A percentile compares a stretch with the other conserved stretches of the same genome.
Evolutionary conservation across 129 eudicot genomes (phyloP).

Genomic region (Scalesia atractyloides): DNA sequence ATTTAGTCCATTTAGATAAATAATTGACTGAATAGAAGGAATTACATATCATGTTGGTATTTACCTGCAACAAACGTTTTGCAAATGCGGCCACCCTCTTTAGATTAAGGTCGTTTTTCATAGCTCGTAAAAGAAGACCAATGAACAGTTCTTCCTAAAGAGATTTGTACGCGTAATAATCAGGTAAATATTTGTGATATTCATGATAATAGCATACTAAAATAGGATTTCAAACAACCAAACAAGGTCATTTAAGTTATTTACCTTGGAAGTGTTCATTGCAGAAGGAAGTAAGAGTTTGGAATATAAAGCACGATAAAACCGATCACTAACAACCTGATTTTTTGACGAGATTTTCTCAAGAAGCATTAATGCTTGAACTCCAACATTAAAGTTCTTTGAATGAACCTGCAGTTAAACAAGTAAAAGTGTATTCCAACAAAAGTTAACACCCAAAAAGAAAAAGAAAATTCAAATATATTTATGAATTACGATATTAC

Average conservation of each 20-base stretch:
- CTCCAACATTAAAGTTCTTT: conserved; percentile 89
- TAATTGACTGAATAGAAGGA: neutral
- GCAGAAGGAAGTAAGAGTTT: conserved; percentile 93
- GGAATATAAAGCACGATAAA: conserved; percentile 95
- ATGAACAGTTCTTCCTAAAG: conserved; percentile 89
- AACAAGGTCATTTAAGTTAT: conserved; percentile 19
- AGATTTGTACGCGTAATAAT: conserved; percentile 16
- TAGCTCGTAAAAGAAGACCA: conserved; percentile 77
- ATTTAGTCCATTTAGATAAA: neutral
- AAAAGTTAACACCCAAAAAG: neutral
- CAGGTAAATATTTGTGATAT: neutral
- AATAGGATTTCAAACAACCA: neutral
- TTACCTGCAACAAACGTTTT: conserved; percentile 93
- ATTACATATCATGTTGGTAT: conserved; percentile 9
- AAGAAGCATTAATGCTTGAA: conserved; percentile 93
- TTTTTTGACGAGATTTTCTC: conserved; percentile 91
- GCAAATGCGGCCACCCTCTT: conserved; percentile 94
- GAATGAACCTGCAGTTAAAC: conserved; percentile 78
- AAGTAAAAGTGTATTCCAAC: conserved; percentile 18
- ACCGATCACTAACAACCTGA: conserved; percentile 90
- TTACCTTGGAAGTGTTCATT: conserved; percentile 86
- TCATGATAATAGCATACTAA: neutral
- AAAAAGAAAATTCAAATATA: neutral
- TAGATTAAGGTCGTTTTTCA: conserved; percentile 83
- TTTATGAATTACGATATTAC: conserved; percentile 37